Base-by-base conservation (phyloP, 2,329 filamentous ascomycete species). In the Coniochaeta sp. region DNA sequence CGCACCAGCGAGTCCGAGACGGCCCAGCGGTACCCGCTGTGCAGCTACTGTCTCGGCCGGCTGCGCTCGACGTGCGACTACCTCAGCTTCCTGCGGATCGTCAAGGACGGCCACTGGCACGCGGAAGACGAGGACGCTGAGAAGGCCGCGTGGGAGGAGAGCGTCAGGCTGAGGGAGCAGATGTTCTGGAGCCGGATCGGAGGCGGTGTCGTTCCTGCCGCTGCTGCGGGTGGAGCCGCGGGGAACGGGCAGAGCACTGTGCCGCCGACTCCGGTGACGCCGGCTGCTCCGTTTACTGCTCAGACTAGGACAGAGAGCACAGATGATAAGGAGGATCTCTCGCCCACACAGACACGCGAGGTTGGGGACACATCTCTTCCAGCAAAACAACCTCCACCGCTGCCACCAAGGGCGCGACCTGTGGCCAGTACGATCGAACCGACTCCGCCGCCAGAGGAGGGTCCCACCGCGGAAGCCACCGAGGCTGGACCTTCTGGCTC, bases 181-280 rank as follows among this genome's bases (percentile, higher is more conserved):
- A 96, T 99, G 89, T 99, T 99, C 72, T 99, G 95, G 95, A 86
- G 90, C 57, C 85, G 95, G 59, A 86, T 99, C 58, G 93, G 93
- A 28, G 95, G 93, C 30, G 95, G 95, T 16, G 91, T 99, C 2
- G 77, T 98, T 14, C 95, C 93, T 1, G 79, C 83, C 10, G 16
- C 52, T 19, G 34, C 10, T 14, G 22, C n/a, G n/a, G n/a, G 19
- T 26, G 54, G 30, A 19, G 19, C 9, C 17, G n/a, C 22, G 2
- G 34, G 28, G 17, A 34, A 22, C 28, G n/a, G n/a, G n/a, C 54
- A 38, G 54, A 38, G 30, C 2, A 56, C 54, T 16, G 54, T 38
- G 17, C 54, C 54, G 54, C 17, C 54, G 22, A 56, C 54, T 17
- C 54, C 54, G 1, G 54, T 56, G 9, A 56, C 54, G 24, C 54